Evolutionary conservation across 768 basidiomycete species (phyloP).

Genomic region (Neoboletus magnificus): DNA sequence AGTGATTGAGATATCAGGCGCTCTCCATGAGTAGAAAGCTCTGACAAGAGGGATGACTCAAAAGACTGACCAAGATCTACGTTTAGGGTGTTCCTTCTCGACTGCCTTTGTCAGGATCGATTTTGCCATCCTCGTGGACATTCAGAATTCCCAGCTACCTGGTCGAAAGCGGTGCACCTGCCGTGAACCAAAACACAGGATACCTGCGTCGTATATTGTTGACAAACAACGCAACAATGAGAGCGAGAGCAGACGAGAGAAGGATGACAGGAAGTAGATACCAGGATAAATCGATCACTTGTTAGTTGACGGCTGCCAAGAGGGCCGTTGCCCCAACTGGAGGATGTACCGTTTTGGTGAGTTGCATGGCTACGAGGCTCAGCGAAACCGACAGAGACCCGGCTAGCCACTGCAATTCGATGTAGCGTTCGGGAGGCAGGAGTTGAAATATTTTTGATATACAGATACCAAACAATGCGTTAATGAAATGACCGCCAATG

Average conservation of each 20-base stretch:
- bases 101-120: background rate
- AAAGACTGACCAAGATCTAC: conserved; percentile 7
- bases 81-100: background rate
- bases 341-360: conserved; percentile 51
- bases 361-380: conserved; percentile 48
- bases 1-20: background rate
- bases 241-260: conserved; percentile 43
- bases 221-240: conserved; percentile 43
- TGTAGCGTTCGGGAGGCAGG: conserved; percentile 42
- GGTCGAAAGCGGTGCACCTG: background rate
- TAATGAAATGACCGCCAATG: conserved; percentile 40
- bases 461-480: conserved; percentile 46
- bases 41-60: background rate
- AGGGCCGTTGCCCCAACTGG: conserved; percentile 59
- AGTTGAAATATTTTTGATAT: conserved; percentile 51
- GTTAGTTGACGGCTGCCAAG: conserved; percentile 42
- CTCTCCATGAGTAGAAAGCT: conserved; percentile 6
- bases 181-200: conserved; percentile 43
- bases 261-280: conserved; percentile 52
- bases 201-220: conserved; percentile 52
- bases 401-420: conserved; percentile 43
- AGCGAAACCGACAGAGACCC: conserved; percentile 38
- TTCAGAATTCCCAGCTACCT: background rate
- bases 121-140: background rate
- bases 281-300: conserved; percentile 47